Evolutionary conservation across 768 basidiomycete genomes (phyloP).

Genomic region (Auriscalpium orientale): DNA sequence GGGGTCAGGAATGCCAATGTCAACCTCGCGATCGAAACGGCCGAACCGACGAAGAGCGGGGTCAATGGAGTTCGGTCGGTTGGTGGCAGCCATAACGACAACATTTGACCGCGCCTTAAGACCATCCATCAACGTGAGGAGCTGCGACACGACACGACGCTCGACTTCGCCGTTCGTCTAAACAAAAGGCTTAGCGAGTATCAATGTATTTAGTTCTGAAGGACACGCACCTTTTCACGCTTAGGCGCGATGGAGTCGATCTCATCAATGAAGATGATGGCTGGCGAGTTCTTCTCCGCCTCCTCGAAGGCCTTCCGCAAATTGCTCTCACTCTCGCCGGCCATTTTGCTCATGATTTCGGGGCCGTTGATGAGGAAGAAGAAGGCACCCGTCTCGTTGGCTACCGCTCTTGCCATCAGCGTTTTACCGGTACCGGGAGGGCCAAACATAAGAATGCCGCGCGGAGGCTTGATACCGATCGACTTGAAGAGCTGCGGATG

Average conservation of each 20-base stretch:
- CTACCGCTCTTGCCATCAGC: slow-evolving; percentile 98
- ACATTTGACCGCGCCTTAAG: slow-evolving; percentile 98
- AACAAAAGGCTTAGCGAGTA: neutral
- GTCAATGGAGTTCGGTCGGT: slow-evolving; percentile 98
- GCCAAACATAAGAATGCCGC: slow-evolving; percentile 97
- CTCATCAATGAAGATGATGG: slow-evolving; percentile 99
- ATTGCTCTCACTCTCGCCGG: slow-evolving; percentile 96
- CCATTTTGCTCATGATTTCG: slow-evolving; percentile 99
- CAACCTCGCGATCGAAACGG: slow-evolving; percentile 98
- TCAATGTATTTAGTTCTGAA: neutral
- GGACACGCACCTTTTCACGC: slow-evolving; percentile 81
- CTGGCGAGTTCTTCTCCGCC: slow-evolving; percentile 98
- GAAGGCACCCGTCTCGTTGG: slow-evolving; percentile 99
- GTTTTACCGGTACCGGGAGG: slow-evolving; percentile 99
- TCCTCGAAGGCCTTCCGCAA: slow-evolving; percentile 98
- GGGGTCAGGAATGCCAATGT: slow-evolving; percentile 98
- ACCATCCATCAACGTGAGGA: slow-evolving; percentile 98
- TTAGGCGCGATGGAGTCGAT: slow-evolving; percentile 99
- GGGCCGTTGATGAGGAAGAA: slow-evolving; percentile 99
- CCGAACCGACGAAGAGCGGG: slow-evolving; percentile 98
- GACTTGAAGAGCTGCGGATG: slow-evolving; percentile 99
- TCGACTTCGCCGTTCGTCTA: slow-evolving; percentile 99
- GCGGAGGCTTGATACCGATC: slow-evolving; percentile 99
- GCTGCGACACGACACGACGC: slow-evolving; percentile 96
- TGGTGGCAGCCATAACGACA: slow-evolving; percentile 99